phyloP scores from a whole-genome alignment of 345 rosid genomes.

The Brassica incana region DNA sequence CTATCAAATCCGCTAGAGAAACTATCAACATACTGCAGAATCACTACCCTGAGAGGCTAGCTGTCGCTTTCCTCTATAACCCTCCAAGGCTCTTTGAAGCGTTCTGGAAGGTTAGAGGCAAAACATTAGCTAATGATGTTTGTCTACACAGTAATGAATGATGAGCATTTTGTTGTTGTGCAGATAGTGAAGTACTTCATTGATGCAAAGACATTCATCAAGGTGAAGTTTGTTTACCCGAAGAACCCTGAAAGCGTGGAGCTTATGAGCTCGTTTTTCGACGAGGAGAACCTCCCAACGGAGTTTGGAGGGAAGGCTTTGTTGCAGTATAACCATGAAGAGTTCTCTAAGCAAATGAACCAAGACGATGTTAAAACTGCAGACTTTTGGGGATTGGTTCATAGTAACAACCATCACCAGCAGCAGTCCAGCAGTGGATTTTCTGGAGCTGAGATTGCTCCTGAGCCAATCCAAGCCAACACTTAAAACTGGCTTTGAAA shows the following conservation, averaged over 20 bases:
- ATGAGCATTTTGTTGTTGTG: slow-evolving; percentile 1
- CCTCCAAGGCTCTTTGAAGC: slow-evolving; percentile 95
- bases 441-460: slow-evolving; percentile 57
- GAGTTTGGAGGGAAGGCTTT: slow-evolving; percentile 83
- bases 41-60: slow-evolving; percentile 95
- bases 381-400: slow-evolving; percentile 58
- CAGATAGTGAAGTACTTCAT: slow-evolving; percentile 89
- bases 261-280: slow-evolving; percentile 71
- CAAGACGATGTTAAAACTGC: slow-evolving; percentile 75
- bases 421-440: slow-evolving; percentile 41
- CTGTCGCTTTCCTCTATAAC: slow-evolving; percentile 82
- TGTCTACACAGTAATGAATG: no score
- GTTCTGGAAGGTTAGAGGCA: slow-evolving; percentile 83
- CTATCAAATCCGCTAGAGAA: slow-evolving; percentile 82
- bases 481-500: slow-evolving; percentile 4
- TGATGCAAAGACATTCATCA: slow-evolving; percentile 79
- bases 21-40: slow-evolving; percentile 67
- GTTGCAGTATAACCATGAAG: slow-evolving; percentile 79
- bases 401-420: slow-evolving; percentile 26
- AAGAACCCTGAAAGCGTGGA: slow-evolving; percentile 77
- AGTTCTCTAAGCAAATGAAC: slow-evolving; percentile 72
- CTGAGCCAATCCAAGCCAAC: slow-evolving; percentile 50
- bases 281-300: slow-evolving; percentile 75
- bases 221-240: slow-evolving; percentile 94
- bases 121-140: background rate